Percentiles rank a stretch among this genome's conserved stretches.
phyloP scores from a whole-genome alignment of 345 rosid species.

The Salix udensis region DNA sequence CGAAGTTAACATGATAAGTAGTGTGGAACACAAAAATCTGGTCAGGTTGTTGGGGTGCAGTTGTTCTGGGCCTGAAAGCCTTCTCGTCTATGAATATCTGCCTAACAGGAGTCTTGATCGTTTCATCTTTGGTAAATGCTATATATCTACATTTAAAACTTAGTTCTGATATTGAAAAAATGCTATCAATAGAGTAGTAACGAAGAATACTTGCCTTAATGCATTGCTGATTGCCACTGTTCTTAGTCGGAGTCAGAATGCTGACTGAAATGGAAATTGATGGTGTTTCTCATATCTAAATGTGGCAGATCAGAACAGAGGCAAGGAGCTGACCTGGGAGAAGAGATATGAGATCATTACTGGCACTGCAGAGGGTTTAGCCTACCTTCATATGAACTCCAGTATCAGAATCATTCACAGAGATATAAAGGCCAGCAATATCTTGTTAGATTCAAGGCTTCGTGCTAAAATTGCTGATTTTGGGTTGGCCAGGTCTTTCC shows the following conservation, averaged over 20 bases:
- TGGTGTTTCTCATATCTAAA: slow-evolving; percentile 1
- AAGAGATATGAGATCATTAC: slow-evolving; percentile 53
- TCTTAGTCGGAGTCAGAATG: background rate
- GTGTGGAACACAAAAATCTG: slow-evolving; percentile 84
- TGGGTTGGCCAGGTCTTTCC: slow-evolving; percentile 88
- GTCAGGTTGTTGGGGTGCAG: slow-evolving; percentile 88
- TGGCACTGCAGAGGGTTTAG: slow-evolving; percentile 90
- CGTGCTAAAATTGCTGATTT: slow-evolving; percentile 93
- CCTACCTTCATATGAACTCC: slow-evolving; percentile 74
- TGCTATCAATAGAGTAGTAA: background rate
- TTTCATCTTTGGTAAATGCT: slow-evolving; percentile 61
- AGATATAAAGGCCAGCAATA: slow-evolving; percentile 88
- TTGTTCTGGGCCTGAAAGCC: slow-evolving; percentile 93
- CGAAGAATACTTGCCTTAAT: background rate
- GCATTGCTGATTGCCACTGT: background rate
- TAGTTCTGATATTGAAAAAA: background rate
- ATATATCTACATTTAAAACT: background rate
- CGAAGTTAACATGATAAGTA: slow-evolving; percentile 85
- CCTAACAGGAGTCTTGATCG: slow-evolving; percentile 81
- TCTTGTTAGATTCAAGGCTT: slow-evolving; percentile 68
- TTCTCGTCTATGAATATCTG: slow-evolving; percentile 82
- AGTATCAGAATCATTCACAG: slow-evolving; percentile 72
- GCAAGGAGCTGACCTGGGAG: slow-evolving; percentile 63
- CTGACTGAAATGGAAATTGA: background rate
- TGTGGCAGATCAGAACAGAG: slow-evolving; percentile 56